Evolutionary conservation across 225 moss, liverwort and hornwort genomes (phyloP).

Genomic region (Pseudoscleropodium purum): DNA sequence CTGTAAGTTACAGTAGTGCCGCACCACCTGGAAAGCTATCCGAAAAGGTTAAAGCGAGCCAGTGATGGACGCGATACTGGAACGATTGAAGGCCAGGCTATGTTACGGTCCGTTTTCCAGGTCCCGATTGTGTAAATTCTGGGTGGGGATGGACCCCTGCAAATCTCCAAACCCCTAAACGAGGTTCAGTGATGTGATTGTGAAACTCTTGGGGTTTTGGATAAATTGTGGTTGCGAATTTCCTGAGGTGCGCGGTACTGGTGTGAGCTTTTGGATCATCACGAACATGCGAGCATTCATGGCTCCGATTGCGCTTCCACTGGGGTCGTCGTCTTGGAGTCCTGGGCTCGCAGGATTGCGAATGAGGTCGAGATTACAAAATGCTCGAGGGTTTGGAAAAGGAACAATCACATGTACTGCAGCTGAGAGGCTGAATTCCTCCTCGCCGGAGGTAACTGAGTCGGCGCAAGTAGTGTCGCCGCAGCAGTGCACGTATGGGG

Average conservation of each 20-base stretch:
- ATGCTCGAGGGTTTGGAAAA: neutral
- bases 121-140: neutral
- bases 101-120: neutral
- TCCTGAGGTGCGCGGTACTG: neutral
- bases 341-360: neutral
- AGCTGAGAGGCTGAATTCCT: neutral
- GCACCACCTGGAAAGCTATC: neutral
- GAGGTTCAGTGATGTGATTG: neutral
- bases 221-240: neutral
- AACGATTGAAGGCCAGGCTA: neutral
- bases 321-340: neutral
- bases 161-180: neutral
- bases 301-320: neutral
- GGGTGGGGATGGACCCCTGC: neutral
- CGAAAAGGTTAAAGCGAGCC: neutral
- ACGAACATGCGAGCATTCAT: neutral
- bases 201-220: too few species aligned
- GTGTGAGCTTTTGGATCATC: neutral
- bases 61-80: neutral
- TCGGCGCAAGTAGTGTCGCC: neutral
- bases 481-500: constrained; percentile 52
- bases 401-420: neutral
- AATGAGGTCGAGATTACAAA: neutral
- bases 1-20: neutral
- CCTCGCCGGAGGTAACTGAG: neutral